Conservation (phyloP, 345 rosid species). For the Pistacia atlantica region DNA sequence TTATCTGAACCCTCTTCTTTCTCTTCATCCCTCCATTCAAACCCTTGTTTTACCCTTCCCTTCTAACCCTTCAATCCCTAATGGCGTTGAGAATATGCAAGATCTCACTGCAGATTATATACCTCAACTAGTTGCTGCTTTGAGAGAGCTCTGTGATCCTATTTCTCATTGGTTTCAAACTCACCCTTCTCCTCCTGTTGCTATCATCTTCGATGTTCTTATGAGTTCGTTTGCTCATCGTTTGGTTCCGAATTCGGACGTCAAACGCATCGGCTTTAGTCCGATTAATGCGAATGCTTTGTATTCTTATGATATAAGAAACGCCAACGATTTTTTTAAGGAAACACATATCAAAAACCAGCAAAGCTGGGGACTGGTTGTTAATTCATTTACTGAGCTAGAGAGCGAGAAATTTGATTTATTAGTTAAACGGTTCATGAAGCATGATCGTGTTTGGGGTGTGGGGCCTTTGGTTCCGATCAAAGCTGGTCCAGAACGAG, state of each 20-base stretch:
- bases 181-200: slow-evolving; percentile 21
- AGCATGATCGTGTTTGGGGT: slow-evolving; percentile 21
- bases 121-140: neutral
- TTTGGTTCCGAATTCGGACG: neutral
- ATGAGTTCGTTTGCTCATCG: slow-evolving; percentile 13
- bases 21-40: slow-evolving; percentile 13
- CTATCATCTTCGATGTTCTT: slow-evolving; percentile 5
- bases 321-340: neutral
- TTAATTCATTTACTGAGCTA: slow-evolving; percentile 14
- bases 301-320: neutral
- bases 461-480: slow-evolving; percentile 14
- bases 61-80: slow-evolving; percentile 10
- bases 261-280: neutral
- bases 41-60: slow-evolving; percentile 25
- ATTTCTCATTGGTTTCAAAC: slow-evolving; percentile 9
- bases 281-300: neutral
- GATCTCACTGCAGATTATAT: neutral
- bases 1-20: slow-evolving; percentile 18
- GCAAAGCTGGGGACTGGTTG: slow-evolving; percentile 18
- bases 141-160: slow-evolving; percentile 15
- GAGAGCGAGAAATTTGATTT: neutral
- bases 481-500: neutral
- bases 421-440: neutral
- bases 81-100: slow-evolving; percentile 17
- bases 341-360: neutral